Percentiles rank a stretch among this genome's conserved stretches.
Evolutionary conservation across 108 stramenopile species (phyloP).

Genomic region (Skeletonema grethae): DNA sequence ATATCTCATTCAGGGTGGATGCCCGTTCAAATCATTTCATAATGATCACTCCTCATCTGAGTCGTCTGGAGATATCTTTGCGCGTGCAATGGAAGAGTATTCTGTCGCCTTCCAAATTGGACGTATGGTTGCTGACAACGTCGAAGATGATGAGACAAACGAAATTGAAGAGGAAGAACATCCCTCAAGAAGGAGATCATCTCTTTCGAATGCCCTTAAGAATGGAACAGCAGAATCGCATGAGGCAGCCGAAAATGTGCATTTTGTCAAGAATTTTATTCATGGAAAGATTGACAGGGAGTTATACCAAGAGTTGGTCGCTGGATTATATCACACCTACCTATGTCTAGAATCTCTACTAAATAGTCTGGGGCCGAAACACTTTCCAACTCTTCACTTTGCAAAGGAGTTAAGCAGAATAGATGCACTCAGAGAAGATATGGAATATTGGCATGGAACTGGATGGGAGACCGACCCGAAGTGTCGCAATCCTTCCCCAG

Average conservation of each 20-base stretch:
- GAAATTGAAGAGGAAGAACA: slow-evolving; percentile 4
- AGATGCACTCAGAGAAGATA: slow-evolving; percentile 65
- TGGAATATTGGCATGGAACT: slow-evolving; percentile 75
- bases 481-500: slow-evolving; percentile 54
- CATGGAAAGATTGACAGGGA: slow-evolving; percentile 76
- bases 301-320: slow-evolving; percentile 64
- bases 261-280: slow-evolving; percentile 89
- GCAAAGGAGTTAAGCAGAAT: slow-evolving; percentile 69
- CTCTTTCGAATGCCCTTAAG: slow-evolving; percentile 75
- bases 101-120: slow-evolving; percentile 74
- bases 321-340: slow-evolving; percentile 76
- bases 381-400: slow-evolving; percentile 75
- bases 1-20: slow-evolving; percentile 40
- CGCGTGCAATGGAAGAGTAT: slow-evolving; percentile 57
- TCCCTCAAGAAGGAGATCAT: slow-evolving; percentile 11
- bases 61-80: slow-evolving; percentile 17
- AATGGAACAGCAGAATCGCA: slow-evolving; percentile 81
- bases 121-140: slow-evolving; percentile 45
- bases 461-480: slow-evolving; percentile 28
- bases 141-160: background rate
- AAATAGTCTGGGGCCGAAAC: slow-evolving; percentile 59
- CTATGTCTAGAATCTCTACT: slow-evolving; percentile 63
- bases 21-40: slow-evolving; percentile 53
- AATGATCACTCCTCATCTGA: slow-evolving; percentile 40
- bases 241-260: slow-evolving; percentile 85